phyloP scores from a whole-genome alignment of 352 stramenopile genomes.

The Phytophthora podocarpi region DNA sequence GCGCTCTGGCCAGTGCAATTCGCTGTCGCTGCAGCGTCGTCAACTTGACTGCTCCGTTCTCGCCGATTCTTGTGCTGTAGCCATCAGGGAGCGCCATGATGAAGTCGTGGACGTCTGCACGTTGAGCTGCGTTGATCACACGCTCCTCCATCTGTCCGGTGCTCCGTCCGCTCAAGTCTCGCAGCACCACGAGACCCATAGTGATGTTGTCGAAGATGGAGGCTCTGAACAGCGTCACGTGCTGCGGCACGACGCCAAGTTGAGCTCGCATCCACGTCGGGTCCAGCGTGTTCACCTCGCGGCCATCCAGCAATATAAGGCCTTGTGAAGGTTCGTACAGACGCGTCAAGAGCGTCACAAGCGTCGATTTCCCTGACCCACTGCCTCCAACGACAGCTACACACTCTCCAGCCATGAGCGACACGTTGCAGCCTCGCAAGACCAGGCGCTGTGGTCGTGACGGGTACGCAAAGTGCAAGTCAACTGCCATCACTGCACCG shows the following conservation, averaged over 20 bases:
- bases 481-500: slow-evolving; percentile 22
- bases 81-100: slow-evolving; percentile 85
- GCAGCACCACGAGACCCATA: slow-evolving; percentile 35
- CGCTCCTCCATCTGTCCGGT: slow-evolving; percentile 56
- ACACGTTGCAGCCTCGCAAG: slow-evolving; percentile 40
- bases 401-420: slow-evolving; percentile 41
- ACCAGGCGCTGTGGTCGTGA: slow-evolving; percentile 11
- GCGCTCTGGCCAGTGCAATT: slow-evolving; percentile 43
- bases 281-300: slow-evolving; percentile 43
- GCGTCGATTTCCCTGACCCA: slow-evolving; percentile 40
- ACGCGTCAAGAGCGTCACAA: slow-evolving; percentile 38
- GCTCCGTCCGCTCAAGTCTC: slow-evolving; percentile 34
- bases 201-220: slow-evolving; percentile 65
- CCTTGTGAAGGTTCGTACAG: slow-evolving; percentile 37
- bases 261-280: slow-evolving; percentile 40
- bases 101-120: slow-evolving; percentile 48
- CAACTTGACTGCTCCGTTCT: slow-evolving; percentile 88
- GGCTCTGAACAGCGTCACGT: slow-evolving; percentile 46
- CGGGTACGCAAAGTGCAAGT: slow-evolving; percentile 32
- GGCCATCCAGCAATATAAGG: slow-evolving; percentile 42
- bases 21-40: slow-evolving; percentile 92
- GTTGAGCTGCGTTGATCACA: slow-evolving; percentile 68
- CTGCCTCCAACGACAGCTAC: slow-evolving; percentile 44
- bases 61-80: slow-evolving; percentile 57
- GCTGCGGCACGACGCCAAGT: slow-evolving; percentile 44